Evolutionary conservation across 2,329 filamentous ascomycete species (phyloP).

Genomic region (Leptosphaerulina australis): DNA sequence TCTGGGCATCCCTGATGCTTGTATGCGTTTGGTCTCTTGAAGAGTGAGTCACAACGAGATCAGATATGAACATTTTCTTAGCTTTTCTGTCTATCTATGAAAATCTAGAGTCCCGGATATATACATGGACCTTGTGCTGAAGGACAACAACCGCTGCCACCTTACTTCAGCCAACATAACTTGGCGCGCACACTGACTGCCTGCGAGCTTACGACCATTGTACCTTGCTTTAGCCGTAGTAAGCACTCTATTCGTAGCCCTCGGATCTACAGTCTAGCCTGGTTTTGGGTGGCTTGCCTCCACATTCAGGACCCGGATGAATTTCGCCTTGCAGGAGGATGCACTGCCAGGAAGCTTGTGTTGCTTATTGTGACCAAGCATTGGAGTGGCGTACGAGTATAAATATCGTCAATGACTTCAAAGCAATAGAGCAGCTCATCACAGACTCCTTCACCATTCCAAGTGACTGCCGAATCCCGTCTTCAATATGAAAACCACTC

Average conservation of each 20-base stretch:
- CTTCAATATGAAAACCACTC: slow-evolving; percentile 35
- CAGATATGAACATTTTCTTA: neutral
- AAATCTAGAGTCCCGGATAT: slow-evolving; percentile 1
- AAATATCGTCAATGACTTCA: neutral
- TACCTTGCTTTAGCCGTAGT: slow-evolving; percentile 30
- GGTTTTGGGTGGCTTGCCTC: slow-evolving; percentile 17
- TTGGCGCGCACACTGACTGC: neutral
- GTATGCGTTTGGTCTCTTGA: too few relatives aligned
- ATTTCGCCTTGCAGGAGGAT: slow-evolving; percentile 17
- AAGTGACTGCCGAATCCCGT: too few relatives aligned
- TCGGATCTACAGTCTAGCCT: slow-evolving; percentile 17
- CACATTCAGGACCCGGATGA: slow-evolving; percentile 20
- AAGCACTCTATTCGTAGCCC: slow-evolving; percentile 18
- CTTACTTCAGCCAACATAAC: slow-evolving; percentile 8
- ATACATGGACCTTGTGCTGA: neutral
- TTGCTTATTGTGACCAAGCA: slow-evolving; percentile 12
- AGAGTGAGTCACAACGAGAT: too few relatives aligned
- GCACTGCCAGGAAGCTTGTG: slow-evolving; percentile 7
- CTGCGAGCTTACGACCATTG: slow-evolving; percentile 4
- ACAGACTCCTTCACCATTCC: neutral
- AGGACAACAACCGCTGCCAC: slow-evolving; percentile 2
- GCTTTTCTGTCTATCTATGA: neutral
- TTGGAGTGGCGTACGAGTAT: slow-evolving; percentile 2
- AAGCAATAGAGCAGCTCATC: neutral
- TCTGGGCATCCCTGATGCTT: too few relatives aligned